Conservation (phyloP, 2,329 filamentous ascomycete genomes). For the Epichloe bromicola region DNA sequence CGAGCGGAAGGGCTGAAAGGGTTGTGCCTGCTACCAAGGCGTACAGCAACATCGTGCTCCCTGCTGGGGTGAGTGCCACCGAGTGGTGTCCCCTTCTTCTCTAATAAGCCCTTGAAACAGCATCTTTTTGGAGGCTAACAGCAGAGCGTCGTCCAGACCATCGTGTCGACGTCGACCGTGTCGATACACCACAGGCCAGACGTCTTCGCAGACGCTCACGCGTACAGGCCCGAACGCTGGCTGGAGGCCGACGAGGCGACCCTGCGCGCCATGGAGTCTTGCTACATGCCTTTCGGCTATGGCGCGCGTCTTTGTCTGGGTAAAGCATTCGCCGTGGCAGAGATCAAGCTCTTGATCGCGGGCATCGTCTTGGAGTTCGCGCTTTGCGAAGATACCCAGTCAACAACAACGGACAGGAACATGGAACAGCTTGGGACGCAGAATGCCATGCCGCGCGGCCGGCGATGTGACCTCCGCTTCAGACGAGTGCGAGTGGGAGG, state of each 20-base stretch:
- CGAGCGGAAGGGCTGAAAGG: slow-evolving; percentile 4
- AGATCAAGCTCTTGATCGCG: slow-evolving; percentile 3
- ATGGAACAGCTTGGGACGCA: slow-evolving; percentile 5
- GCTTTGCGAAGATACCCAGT: not conserved
- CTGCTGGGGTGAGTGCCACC: slow-evolving; percentile 1
- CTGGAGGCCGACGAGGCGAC: slow-evolving; percentile 2
- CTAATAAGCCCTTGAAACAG: not conserved
- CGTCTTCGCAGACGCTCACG: not conserved
- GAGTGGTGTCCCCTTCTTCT: too few relatives aligned
- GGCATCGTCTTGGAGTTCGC: slow-evolving; percentile 1
- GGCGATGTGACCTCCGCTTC: slow-evolving; percentile 2
- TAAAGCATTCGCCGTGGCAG: slow-evolving; percentile 2
- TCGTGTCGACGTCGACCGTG: slow-evolving; percentile 5
- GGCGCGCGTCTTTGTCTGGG: slow-evolving; percentile 5
- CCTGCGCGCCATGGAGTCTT: slow-evolving; percentile 3
- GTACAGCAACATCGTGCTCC: slow-evolving; percentile 1
- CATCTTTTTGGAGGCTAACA: not conserved
- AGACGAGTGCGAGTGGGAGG: not conserved
- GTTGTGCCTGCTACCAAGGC: slow-evolving; percentile 1
- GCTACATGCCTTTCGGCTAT: slow-evolving; percentile 4
- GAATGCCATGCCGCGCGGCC: slow-evolving; percentile 3
- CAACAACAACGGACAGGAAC: not conserved
- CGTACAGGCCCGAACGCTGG: slow-evolving; percentile 3
- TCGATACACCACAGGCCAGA: slow-evolving; percentile 1
- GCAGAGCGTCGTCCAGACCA: not conserved